Evolutionary conservation across 345 rosid genomes (phyloP).

Genomic region (Salix arbutifolia): DNA sequence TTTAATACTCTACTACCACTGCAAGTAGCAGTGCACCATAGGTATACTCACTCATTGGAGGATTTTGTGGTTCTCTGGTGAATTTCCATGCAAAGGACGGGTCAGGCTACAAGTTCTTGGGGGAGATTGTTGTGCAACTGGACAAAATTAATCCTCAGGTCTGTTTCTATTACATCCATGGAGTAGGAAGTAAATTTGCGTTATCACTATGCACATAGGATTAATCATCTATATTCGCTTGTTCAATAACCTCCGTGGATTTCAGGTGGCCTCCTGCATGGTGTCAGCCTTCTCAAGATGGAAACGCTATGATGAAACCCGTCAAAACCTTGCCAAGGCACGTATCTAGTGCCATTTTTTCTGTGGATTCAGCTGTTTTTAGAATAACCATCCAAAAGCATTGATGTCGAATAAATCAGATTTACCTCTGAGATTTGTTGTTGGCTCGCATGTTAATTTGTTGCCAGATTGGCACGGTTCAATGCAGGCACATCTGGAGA

Average conservation of each 20-base stretch:
- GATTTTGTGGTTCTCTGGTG: conserved; percentile 78
- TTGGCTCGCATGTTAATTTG: background rate
- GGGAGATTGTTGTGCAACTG: conserved; percentile 75
- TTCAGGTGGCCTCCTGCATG: conserved; percentile 90
- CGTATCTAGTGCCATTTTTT: background rate
- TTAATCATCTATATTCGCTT: background rate
- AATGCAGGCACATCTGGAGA: conserved; percentile 88
- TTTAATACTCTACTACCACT: too few species aligned
- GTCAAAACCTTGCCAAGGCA: conserved; percentile 90
- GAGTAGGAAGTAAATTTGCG: background rate
- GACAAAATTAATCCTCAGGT: conserved; percentile 97
- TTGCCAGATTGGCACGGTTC: background rate
- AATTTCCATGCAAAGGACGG: conserved; percentile 97
- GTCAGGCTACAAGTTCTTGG: conserved; percentile 90
- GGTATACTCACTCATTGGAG: conserved; percentile 89
- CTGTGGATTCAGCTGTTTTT: too few species aligned
- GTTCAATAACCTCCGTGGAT: background rate
- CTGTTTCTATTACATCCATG: background rate
- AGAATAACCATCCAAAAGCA: background rate
- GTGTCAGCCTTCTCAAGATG: conserved; percentile 97
- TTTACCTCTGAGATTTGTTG: background rate
- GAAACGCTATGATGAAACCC: conserved; percentile 80
- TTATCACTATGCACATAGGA: background rate
- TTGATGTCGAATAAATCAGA: background rate
- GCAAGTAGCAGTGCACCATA: too few species aligned